Evolutionary conservation across 306 rosid genomes (phyloP).

Genomic region (Ochetophila trinervis): DNA sequence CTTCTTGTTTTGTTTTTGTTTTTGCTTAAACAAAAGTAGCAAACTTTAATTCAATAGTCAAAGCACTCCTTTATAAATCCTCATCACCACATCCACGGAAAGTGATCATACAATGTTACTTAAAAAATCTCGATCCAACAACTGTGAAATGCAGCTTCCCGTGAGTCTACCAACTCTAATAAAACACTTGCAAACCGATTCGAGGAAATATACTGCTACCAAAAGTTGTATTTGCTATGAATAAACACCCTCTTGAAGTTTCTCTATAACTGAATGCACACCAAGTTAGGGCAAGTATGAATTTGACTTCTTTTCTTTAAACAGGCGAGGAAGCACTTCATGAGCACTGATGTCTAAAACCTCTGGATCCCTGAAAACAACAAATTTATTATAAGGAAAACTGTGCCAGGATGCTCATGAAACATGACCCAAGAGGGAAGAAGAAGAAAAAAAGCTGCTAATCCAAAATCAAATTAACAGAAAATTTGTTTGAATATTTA

Average conservation of each 20-base stretch:
- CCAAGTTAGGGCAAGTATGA: slow-evolving; percentile 32
- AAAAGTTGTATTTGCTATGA: slow-evolving; percentile 15
- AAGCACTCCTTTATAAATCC: no score
- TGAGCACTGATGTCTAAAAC: slow-evolving; percentile 69
- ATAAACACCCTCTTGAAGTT: slow-evolving; percentile 24
- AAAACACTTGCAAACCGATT: slow-evolving; percentile 23
- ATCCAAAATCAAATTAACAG: no score
- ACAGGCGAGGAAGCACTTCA: slow-evolving; percentile 78
- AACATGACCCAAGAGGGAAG: background rate
- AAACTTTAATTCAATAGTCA: no score
- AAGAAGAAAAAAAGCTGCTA: no score
- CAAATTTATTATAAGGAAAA: slow-evolving; percentile 14
- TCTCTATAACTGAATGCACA: slow-evolving; percentile 16
- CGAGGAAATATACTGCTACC: slow-evolving; percentile 24
- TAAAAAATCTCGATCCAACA: no score
- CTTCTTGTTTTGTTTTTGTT: no score
- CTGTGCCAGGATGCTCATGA: background rate
- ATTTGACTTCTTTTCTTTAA: slow-evolving; percentile 41
- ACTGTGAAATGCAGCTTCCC: slow-evolving; percentile 31
- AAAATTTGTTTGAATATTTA: no score
- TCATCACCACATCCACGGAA: no score
- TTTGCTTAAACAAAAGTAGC: no score
- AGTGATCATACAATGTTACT: no score
- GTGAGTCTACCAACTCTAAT: slow-evolving; percentile 22
- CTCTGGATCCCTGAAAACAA: slow-evolving; percentile 77